Base-by-base conservation (phyloP, 768 basidiomycete species). In the Pholiota microspora region DNA sequence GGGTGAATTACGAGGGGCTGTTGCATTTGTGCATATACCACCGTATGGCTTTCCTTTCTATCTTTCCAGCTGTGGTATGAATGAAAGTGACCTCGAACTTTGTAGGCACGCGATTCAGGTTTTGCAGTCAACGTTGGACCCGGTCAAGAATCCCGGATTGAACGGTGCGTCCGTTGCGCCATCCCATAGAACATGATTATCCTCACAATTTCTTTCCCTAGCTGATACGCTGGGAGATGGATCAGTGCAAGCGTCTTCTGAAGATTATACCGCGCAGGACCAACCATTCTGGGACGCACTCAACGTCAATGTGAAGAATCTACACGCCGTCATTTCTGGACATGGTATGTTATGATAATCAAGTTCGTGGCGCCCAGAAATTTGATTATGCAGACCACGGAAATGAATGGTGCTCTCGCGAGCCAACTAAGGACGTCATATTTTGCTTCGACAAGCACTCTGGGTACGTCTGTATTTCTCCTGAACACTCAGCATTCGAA, bases 381-480 rank as follows among this genome's bases (percentile, higher is more conserved):
- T 5, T 54, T 13, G 12, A 24, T 24, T 29, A 58, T 32, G 32
- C 58, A 87, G 88, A 87, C 64, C 89, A 91, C 58, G 89, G 89
- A 1, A 78, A 90, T 54, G 87, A 89, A 65, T 91, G 89, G 89
- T 91, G 89, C 56, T 79, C 80, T 7, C 81, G 86, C 15, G 85
- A 89, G 56, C 77, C 78, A 1, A 76, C 74, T 3, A 82, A 82
- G 56, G 70, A 80, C 35, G 77, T 86, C 7, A 78, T 87, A 0
- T 88, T 89, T 66, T 92, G 89, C 64, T 92, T 90, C 58, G 77
- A 79, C 62, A 90, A 90, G 65, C 89, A 90, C 64, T 85, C 86
- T 1, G 88, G 88, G 83, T 88, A 59, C 10, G 72, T 63, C n/a
- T n/a, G n/a, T n/a, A n/a, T n/a, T n/a, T n/a, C n/a, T n/a, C n/a